phyloP scores from a whole-genome alignment of 164 flowering plant species.

The Litsea cubeba region DNA sequence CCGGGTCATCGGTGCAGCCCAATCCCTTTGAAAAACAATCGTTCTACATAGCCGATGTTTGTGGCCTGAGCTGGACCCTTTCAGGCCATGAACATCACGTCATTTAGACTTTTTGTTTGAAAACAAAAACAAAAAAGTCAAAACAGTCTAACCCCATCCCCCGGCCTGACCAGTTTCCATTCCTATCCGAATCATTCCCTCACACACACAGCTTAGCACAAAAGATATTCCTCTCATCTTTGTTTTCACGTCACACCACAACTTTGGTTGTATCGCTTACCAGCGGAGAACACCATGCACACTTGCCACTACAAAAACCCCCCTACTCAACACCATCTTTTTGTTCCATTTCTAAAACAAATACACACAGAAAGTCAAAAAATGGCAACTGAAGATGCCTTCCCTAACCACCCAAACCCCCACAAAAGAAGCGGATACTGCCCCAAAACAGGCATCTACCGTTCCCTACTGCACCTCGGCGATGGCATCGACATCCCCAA shows the following conservation, averaged over 20 bases:
- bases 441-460: constrained; percentile 41
- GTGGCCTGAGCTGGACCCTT: no score
- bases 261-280: neutral
- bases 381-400: constrained; percentile 1
- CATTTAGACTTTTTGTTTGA: no score
- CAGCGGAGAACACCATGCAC: neutral
- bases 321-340: neutral
- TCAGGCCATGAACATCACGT: no score
- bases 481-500: constrained; percentile 34
- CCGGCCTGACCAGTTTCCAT: no score
- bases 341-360: neutral
- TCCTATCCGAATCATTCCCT: no score
- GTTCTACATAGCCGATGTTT: no score
- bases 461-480: constrained; percentile 31
- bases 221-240: neutral
- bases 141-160: no score
- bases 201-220: neutral
- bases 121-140: no score
- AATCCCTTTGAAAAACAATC: no score
- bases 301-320: neutral
- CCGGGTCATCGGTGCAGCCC: no score
- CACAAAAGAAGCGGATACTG: constrained; percentile 31
- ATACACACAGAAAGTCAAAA: neutral
- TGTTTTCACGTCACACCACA: neutral
- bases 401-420: neutral